Conservation (phyloP, 768 basidiomycete species). For the Boletus vermiculosoides region DNA sequence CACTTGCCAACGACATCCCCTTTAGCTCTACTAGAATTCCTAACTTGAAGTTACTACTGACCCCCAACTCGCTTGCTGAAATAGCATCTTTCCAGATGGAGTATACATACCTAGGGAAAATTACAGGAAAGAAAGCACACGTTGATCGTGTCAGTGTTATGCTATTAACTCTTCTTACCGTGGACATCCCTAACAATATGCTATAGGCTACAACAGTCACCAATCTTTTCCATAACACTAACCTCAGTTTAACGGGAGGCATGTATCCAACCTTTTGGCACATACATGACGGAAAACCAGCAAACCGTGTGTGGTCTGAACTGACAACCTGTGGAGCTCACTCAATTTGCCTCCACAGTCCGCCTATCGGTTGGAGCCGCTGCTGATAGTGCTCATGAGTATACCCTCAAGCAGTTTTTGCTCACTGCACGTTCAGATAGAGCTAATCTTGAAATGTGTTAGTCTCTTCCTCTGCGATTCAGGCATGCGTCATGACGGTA, state of each 20-base stretch:
- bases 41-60: conserved; percentile 27
- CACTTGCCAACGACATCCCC: neutral
- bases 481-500: conserved; percentile 5
- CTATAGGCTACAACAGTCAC: conserved; percentile 50
- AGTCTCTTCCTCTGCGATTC: conserved; percentile 17
- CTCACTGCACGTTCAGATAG: conserved; percentile 63
- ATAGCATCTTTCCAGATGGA: conserved; percentile 82
- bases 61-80: conserved; percentile 63
- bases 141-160: conserved; percentile 48
- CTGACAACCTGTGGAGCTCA: neutral
- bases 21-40: conserved; percentile 4
- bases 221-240: conserved; percentile 43
- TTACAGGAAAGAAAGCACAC: conserved; percentile 68
- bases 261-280: conserved; percentile 67
- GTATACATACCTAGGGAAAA: conserved; percentile 77
- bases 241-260: conserved; percentile 49
- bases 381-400: conserved; percentile 77
- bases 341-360: conserved; percentile 18
- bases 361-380: conserved; percentile 61
- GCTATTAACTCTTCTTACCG: no score
- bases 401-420: conserved; percentile 71
- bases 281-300: conserved; percentile 44
- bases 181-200: neutral
- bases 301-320: conserved; percentile 41
- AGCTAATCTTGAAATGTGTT: conserved; percentile 65